Base-by-base conservation (phyloP, 768 basidiomycete genomes). In the Lactarius psammicola region DNA sequence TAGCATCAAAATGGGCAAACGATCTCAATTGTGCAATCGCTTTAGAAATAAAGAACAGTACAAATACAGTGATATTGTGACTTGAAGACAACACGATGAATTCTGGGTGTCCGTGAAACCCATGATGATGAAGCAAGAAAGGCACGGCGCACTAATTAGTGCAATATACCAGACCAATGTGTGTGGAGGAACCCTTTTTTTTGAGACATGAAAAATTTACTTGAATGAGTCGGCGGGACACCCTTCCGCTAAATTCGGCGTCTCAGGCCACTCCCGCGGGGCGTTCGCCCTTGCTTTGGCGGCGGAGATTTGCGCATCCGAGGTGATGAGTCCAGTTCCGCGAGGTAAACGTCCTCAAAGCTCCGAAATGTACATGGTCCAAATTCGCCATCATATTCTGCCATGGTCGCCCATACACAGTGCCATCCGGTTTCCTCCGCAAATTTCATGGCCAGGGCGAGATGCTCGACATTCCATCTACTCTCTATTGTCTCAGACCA, bases 321-420 rank as follows among this genome's bases (percentile, higher is more conserved):
- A 31, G 67, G 38, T 15, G 61, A 62, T 34, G 63, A 8, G 18
- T 40, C 56, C 18, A 88, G 71, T 80, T 86, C 68, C 84, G 79
- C 71, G 85, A 87, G 65, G 71, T 72, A 70, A 70, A 76, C 62
- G 26, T 68, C 68, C 64, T 69, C 69, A 57, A 69, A 70, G 59
- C 56, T 70, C 38, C 69, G 60, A 36, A 61, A 70, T 34, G 80
- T 71, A 69, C 82, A 84, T 36, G 64, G 73, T 36, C 79, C 79
- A 6, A 70, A 72, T 17, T 68, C 58, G 34, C 75, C 72, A 71
- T 85, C 81, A 65, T 81, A 77, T 67, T 87, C 86, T 28, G 80
- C 77, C 65, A 86, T 78, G 31, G 79, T 80, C n/a, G 85, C 86
- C 85, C 84, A 88, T 40, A 88, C 80, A 73, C 85, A 87, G 64